Conservation (phyloP, 1,139 yeast genomes). For the Debaryomyces subglobosus region DNA sequence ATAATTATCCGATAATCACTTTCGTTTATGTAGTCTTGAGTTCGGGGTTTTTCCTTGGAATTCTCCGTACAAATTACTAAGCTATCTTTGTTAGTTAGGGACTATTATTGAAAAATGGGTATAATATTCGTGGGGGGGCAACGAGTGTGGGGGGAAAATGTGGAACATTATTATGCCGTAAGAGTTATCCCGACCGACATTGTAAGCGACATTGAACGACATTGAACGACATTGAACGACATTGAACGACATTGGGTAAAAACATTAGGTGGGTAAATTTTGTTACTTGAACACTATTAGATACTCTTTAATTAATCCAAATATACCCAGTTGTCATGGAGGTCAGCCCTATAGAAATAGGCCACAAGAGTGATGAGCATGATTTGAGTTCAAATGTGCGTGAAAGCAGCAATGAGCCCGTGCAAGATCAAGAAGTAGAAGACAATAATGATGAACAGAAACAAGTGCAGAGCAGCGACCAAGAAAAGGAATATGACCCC, state of each 20-base stretch:
- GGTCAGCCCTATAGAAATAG: conserved; percentile 9
- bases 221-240: not conserved
- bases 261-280: not conserved
- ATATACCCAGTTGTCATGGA: conserved; percentile 6
- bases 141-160: not conserved
- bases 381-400: not conserved
- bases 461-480: not conserved
- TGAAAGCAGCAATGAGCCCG: not conserved
- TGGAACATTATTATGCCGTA: not conserved
- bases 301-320: not conserved
- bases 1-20: not conserved
- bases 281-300: not conserved
- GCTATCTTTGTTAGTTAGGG: not conserved
- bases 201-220: too few species aligned
- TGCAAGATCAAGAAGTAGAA: not conserved
- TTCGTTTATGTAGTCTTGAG: not conserved
- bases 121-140: not conserved
- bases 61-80: not conserved
- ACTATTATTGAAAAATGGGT: not conserved
- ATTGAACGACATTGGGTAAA: not conserved
- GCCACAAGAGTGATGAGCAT: not conserved
- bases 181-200: not conserved
- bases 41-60: not conserved
- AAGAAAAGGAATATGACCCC: not conserved
- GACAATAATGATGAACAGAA: conserved; percentile 1